Evolutionary conservation across 2,329 filamentous ascomycete genomes (phyloP).

Genomic region (Apiospora saccharicola): DNA sequence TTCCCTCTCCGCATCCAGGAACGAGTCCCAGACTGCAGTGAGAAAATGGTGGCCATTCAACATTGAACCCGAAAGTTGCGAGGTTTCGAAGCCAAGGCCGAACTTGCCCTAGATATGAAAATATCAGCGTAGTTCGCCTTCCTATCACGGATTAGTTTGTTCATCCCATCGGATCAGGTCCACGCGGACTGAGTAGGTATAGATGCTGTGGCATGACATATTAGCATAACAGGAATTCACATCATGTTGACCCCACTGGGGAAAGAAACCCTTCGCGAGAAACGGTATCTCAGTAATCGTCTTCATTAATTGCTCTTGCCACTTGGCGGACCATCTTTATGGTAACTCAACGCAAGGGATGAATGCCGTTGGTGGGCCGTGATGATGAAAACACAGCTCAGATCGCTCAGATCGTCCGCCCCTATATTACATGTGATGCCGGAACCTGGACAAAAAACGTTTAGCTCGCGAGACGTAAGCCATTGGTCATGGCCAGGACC

Average conservation of each 20-base stretch:
- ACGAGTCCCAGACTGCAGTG: slow-evolving; percentile 56
- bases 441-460: slow-evolving; percentile 16
- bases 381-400: slow-evolving; percentile 32
- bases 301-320: slow-evolving; percentile 10
- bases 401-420: slow-evolving; percentile 28
- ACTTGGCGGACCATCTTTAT: slow-evolving; percentile 5
- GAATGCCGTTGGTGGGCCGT: slow-evolving; percentile 25
- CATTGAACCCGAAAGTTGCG: slow-evolving; percentile 31
- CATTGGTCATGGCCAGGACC: slow-evolving; percentile 10
- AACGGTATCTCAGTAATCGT: neutral
- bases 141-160: neutral
- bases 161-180: neutral
- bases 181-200: neutral
- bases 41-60: slow-evolving; percentile 54
- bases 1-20: slow-evolving; percentile 58
- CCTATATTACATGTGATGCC: slow-evolving; percentile 34
- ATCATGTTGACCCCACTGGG: neutral
- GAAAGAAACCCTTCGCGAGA: slow-evolving; percentile 4
- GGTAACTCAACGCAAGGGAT: slow-evolving; percentile 15
- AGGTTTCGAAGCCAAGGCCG: slow-evolving; percentile 7
- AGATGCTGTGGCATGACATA: neutral
- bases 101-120: neutral
- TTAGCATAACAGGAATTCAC: neutral
- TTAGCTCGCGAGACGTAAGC: slow-evolving; percentile 6
- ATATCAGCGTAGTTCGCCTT: neutral